phyloP scores from a whole-genome alignment of 306 rosid genomes.

The Quillaja saponaria region DNA sequence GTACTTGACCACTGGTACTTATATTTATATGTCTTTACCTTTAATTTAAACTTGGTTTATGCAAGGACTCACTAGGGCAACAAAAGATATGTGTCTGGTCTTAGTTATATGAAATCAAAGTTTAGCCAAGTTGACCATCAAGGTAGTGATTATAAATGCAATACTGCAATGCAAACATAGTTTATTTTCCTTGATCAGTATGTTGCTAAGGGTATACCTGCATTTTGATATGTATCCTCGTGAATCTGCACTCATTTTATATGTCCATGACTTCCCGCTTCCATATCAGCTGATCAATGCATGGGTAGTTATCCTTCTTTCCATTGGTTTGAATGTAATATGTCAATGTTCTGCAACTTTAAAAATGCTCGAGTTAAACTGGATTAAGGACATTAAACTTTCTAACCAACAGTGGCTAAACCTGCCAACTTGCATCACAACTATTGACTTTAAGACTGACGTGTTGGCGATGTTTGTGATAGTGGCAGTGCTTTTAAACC shows the following conservation, averaged over 20 bases:
- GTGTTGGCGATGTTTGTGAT: too few relatives aligned
- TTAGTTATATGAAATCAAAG: neutral
- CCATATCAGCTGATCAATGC: too few relatives aligned
- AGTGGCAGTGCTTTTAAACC: too few relatives aligned
- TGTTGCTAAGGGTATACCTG: too few relatives aligned
- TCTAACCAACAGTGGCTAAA: slow-evolving; percentile 2
- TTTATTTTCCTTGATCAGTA: slow-evolving; percentile 1
- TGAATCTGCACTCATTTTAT: too few relatives aligned
- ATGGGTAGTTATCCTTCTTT: neutral
- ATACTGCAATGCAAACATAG: too few relatives aligned
- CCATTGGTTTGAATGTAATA: neutral
- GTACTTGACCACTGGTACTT: too few relatives aligned
- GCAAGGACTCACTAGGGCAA: neutral
- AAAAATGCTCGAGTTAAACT: neutral
- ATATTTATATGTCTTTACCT: slow-evolving; percentile 5
- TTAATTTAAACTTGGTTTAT: slow-evolving; percentile 10
- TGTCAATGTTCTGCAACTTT: slow-evolving; percentile 19
- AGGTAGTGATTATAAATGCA: slow-evolving; percentile 11
- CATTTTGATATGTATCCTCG: too few relatives aligned
- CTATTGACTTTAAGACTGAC: too few relatives aligned
- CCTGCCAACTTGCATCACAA: neutral
- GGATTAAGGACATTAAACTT: slow-evolving; percentile 5
- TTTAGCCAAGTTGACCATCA: slow-evolving; percentile 12
- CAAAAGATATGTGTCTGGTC: neutral
- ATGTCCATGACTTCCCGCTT: too few relatives aligned